Percentiles rank a stretch among this genome's conserved stretches.
Evolutionary conservation across 2,329 filamentous ascomycete species (phyloP).

Genomic region (Talaromyces sp.): DNA sequence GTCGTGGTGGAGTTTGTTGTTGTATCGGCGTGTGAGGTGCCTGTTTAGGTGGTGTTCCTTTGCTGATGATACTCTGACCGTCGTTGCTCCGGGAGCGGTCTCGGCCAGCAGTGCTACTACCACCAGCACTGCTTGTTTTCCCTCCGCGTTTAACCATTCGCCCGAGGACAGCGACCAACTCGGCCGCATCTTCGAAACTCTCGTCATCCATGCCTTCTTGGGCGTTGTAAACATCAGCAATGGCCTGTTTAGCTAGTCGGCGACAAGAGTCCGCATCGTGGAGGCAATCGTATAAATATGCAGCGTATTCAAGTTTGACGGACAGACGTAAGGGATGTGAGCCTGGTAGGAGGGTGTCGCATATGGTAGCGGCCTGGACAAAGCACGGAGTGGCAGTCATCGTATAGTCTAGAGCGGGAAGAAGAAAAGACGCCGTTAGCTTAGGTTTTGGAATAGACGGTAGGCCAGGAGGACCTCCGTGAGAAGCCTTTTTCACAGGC

Average conservation of each 20-base stretch:
- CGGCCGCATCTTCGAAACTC: conserved; percentile 87
- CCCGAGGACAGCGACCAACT: conserved; percentile 78
- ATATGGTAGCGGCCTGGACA: conserved; percentile 67
- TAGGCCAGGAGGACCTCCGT: conserved; percentile 40
- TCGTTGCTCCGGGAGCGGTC: conserved; percentile 13
- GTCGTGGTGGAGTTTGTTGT: conserved; percentile 2
- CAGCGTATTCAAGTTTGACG: conserved; percentile 85
- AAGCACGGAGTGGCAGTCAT: conserved; percentile 80
- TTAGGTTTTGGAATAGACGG: conserved; percentile 26
- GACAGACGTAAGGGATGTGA: conserved; percentile 86
- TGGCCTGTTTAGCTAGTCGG: conserved; percentile 72
- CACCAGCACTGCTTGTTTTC: conserved; percentile 26
- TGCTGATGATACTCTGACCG: conserved; percentile 8
- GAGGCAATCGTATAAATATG: conserved; percentile 89
- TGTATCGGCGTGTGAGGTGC: conserved; percentile 7
- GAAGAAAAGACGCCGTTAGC: conserved; percentile 65
- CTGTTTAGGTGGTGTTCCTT: conserved; percentile 9
- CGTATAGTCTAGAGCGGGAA: conserved; percentile 76
- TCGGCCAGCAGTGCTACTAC: conserved; percentile 28
- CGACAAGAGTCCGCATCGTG: conserved; percentile 75
- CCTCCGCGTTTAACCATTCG: conserved; percentile 79
- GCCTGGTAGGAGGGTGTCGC: conserved; percentile 72
- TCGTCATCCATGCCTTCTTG: conserved; percentile 92
- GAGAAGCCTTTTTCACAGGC: background rate
- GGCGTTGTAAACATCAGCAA: conserved; percentile 86